These are phyloP conservation scores for Aspergillus spinulosporus DNA, from an alignment of 2,329 filamentous ascomycete genomes.

Conservation along the genomic window DNA sequence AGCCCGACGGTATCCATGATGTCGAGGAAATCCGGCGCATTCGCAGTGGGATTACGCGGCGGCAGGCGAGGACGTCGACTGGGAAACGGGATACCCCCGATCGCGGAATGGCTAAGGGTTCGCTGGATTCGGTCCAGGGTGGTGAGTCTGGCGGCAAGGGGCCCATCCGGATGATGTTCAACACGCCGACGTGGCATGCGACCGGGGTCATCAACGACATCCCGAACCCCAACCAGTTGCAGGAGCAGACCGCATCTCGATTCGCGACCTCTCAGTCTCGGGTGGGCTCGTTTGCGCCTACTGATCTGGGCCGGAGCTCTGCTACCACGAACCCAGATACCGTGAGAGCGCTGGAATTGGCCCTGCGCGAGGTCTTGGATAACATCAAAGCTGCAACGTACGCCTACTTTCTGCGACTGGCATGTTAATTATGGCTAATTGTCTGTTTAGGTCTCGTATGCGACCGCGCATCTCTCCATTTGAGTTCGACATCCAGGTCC, in stretches of 20 bases:
- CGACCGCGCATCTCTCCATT: conserved; percentile 52
- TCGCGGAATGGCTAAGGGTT: conserved; percentile 51
- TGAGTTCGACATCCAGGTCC: conserved; percentile 80
- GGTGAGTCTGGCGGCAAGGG: conserved; percentile 40
- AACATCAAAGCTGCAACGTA: conserved; percentile 83
- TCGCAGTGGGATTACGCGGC: conserved; percentile 79
- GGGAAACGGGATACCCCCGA: conserved; percentile 64
- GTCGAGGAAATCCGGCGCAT: conserved; percentile 85
- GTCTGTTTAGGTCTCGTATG: conserved; percentile 42
- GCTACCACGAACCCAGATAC: conserved; percentile 72
- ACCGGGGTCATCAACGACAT: conserved; percentile 79
- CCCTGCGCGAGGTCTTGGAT: conserved; percentile 76
- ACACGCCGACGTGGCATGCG: conserved; percentile 69
- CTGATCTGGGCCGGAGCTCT: conserved; percentile 64
- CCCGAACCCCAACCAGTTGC: conserved; percentile 53
- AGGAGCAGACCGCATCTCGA: conserved; percentile 35
- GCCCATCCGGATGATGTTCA: conserved; percentile 53
- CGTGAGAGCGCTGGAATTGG: conserved; percentile 79
- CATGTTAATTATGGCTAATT: not conserved
- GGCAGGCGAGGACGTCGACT: conserved; percentile 71
- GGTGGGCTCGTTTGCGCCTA: conserved; percentile 30
- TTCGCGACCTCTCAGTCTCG: conserved; percentile 33
- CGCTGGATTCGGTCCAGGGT: conserved; percentile 33
- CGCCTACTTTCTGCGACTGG: conserved; percentile 31
- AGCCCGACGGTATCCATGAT: conserved; percentile 88